Evolutionary conservation across 2,329 filamentous ascomycete species (phyloP), one percentile per base, ranked within the genome.

Genomic region (Myriangium duriaei): DNA sequence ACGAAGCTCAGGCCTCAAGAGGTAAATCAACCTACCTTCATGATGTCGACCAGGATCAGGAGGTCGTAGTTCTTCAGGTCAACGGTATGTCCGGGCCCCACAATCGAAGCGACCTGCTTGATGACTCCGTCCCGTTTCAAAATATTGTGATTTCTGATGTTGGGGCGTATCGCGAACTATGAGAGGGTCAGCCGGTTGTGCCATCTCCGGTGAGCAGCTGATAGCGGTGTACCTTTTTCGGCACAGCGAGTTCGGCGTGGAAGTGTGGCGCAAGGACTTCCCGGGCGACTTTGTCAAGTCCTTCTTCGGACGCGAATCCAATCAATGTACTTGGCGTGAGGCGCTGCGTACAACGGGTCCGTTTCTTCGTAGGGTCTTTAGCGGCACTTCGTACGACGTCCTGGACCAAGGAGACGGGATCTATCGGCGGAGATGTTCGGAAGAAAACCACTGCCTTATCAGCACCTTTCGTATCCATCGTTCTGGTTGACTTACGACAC

Each of bases 151-250:
- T 81, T 83, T 39, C 83, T 76, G 44, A 84, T 74, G 11, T 74
- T 80, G n/a, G 79, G 74, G 31, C 83, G 75, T 48, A 92, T 87
- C n/a, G 82, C 83, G 59, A 85, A 91, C 82, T 88, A 44, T n/a
- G n/a, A n/a, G n/a, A n/a, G n/a, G n/a, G n/a, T n/a, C n/a, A n/a
- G 1, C 7, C 15, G 12, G 13, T 28, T 11, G 33, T 28, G 34
- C 28, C 11, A 26, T 26, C 21, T 7, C n/a, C 30, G 17, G 4
- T 11, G 4, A 21, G 9, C 10, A n/a, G n/a, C n/a, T n/a, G n/a
- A n/a, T n/a, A n/a, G n/a, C n/a, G n/a, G 12, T 61, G 52, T 48
- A 73, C 72, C 64, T 72, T 75, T 46, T 66, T 70, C 11, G 63
- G 57, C 34, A 54, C 53, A 11, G 61, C 61, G 16, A 63, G 67